Percentiles rank a stretch among this genome's conserved stretches.
Conservation (phyloP, 805 yeast species). For the Lipomyces chichibuensis region DNA sequence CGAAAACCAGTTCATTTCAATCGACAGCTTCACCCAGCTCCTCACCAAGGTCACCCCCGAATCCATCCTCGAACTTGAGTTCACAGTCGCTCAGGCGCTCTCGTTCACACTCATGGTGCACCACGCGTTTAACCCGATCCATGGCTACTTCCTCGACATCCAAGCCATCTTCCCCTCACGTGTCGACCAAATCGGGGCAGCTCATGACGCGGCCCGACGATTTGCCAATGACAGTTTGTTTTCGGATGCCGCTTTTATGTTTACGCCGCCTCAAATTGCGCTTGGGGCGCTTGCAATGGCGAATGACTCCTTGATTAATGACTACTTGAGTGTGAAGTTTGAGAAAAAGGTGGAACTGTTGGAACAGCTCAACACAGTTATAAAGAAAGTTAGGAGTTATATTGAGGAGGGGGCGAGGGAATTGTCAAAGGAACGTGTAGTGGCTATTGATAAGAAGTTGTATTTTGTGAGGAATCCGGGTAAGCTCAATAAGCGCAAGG, state of each 20-base stretch:
- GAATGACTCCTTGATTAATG: conserved; percentile 64
- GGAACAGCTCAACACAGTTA: conserved; percentile 28
- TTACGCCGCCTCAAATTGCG: conserved; percentile 95
- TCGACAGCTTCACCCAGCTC: conserved; percentile 73
- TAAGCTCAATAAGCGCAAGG: conserved; percentile 32
- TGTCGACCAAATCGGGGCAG: conserved; percentile 48
- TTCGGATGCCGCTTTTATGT: conserved; percentile 75
- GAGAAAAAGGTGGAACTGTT: conserved; percentile 41
- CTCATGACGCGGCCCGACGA: conserved; percentile 68
- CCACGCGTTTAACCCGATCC: conserved; percentile 86
- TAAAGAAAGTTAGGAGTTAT: conserved; percentile 1
- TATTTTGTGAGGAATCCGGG: conserved; percentile 42
- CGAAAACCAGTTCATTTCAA: conserved; percentile 86
- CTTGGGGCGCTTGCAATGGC: conserved; percentile 75
- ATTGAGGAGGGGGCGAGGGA: conserved; percentile 37
- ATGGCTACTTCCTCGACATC: conserved; percentile 91
- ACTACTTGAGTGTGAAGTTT: conserved; percentile 70
- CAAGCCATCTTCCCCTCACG: conserved; percentile 58
- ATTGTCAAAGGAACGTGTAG: conserved; percentile 43
- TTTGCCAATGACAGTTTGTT: conserved; percentile 68
- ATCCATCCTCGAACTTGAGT: conserved; percentile 77
- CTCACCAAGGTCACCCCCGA: conserved; percentile 68
- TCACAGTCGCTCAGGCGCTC: conserved; percentile 69
- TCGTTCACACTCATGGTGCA: conserved; percentile 82
- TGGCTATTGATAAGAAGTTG: conserved; percentile 44